Base-by-base conservation (phyloP, 805 yeast genomes). In the Zygotorulaspora florentina region DNA sequence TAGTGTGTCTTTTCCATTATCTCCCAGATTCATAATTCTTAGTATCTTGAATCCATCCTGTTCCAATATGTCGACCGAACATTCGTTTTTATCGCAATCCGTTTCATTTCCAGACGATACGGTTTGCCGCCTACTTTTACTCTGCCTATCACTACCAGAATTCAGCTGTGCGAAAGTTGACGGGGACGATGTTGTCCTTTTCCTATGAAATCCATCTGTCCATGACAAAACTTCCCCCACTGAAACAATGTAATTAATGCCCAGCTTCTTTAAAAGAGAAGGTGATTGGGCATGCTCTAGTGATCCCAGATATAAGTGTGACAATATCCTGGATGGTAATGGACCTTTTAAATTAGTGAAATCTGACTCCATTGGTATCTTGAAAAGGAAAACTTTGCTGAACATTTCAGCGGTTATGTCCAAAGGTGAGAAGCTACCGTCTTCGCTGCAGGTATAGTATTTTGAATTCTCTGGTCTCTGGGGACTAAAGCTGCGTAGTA, bases 1-100 rank as follows among this genome's bases (percentile, higher is more conserved):
- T 40, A 90, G 68, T 46, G 86, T 81, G 50, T 90, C 96, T 39
- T 86, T 82, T 0, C 98, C 97, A 64, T 91, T 96, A 63, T 91
- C 98, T 58, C 85, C 89, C 29, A 91, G 71, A 57, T 87, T 82
- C 50, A 79, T 75, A 31, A 91, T 78, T 50, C 80, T 86, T n/a
- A 60, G 52, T n/a, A 65, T 56, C 9, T 61, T 55, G 33, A 54
- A 67, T 26, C 63, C 68, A 39, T 62, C 60, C 30, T 55, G 57
- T 41, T 55, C 59, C 35, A 57, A 46, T 23, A 59, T 42, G 31
- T 49, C 50, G 18, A 49, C 40, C 13, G 45, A 48, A 13, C 47
- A 40, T 13, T 40, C 43, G n/a, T 16, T 31, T 31, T 39, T n/a
- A 30, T 42, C 40, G 23, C 16, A 23, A 17, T 18, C 30, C 17